Percentiles rank a stretch among this genome's conserved stretches.
These are phyloP conservation scores for Talaromyces trachyspermus DNA, from an alignment of 495 filamentous ascomycete species.

Conservation along the genomic window DNA sequence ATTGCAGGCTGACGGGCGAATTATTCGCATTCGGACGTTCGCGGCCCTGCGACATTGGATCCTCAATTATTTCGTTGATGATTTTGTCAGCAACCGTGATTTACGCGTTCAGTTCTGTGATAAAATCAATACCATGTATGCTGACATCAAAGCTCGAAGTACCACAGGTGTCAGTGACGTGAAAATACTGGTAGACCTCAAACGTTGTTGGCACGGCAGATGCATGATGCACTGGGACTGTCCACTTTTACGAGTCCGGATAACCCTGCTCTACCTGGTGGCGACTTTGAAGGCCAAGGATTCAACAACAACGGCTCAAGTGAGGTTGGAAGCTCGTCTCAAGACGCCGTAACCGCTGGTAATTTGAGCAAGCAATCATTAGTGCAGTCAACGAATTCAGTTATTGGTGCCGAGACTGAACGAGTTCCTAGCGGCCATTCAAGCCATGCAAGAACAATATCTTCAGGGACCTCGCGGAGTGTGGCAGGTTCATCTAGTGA, in stretches of 20 bases:
- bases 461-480: conserved; percentile 36
- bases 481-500: conserved; percentile 46
- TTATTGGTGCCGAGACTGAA: not conserved
- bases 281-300: conserved; percentile 50
- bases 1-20: conserved; percentile 74
- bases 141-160: conserved; percentile 47
- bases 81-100: conserved; percentile 79
- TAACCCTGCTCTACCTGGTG: conserved; percentile 68
- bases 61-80: conserved; percentile 93
- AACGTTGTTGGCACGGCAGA: conserved; percentile 93
- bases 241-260: conserved; percentile 55
- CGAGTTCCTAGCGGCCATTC: not conserved
- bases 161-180: conserved; percentile 62
- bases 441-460: conserved; percentile 36
- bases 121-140: conserved; percentile 68
- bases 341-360: conserved; percentile 27
- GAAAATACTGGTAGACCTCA: conserved; percentile 88
- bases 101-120: conserved; percentile 76
- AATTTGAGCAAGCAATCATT: conserved; percentile 21
- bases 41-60: conserved; percentile 97
- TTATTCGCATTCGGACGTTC: conserved; percentile 92
- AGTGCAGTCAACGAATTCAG: not conserved
- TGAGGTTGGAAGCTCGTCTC: conserved; percentile 36
- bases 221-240: conserved; percentile 85
- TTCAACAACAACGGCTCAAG: conserved; percentile 28